A percentile compares a stretch with the other conserved stretches of the same genome.
These are phyloP conservation scores for Leccinum uliginosum DNA, from an alignment of 768 basidiomycete species.

Conservation along the genomic window DNA sequence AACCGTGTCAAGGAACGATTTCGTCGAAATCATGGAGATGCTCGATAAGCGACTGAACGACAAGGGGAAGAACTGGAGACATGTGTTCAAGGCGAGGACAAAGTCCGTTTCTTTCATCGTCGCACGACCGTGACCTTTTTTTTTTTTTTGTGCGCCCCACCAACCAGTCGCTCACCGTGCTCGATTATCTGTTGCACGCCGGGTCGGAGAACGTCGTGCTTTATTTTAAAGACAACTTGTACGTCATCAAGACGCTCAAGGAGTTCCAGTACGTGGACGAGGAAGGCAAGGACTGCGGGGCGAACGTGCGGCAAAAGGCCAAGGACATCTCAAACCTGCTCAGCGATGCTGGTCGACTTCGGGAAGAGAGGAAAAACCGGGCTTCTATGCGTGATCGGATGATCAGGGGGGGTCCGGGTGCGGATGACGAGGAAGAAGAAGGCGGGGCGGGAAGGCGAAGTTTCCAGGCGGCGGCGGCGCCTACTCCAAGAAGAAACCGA, in stretches of 20 bases:
- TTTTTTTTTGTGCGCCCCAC: conserved; percentile 9
- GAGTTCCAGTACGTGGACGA: conserved; percentile 98
- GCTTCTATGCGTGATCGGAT: conserved; percentile 95
- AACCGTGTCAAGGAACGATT: conserved; percentile 63
- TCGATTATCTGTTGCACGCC: conserved; percentile 94
- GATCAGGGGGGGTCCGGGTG: conserved; percentile 55
- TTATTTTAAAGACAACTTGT: conserved; percentile 96
- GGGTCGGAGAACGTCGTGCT: conserved; percentile 98
- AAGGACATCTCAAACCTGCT: conserved; percentile 97
- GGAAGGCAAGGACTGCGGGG: conserved; percentile 93
- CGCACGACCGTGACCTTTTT: neutral
- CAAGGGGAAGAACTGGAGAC: conserved; percentile 99
- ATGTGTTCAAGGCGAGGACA: conserved; percentile 88
- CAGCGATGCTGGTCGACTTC: conserved; percentile 77
- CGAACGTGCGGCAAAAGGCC: conserved; percentile 96
- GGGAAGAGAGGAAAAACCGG: conserved; percentile 77
- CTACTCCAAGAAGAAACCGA: conserved; percentile 18
- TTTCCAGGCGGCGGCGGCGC: conserved; percentile 4
- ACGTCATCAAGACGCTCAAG: conserved; percentile 97
- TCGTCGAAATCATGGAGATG: conserved; percentile 99
- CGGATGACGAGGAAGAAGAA: conserved; percentile 31
- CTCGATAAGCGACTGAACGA: conserved; percentile 97
- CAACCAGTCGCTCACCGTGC: conserved; percentile 76
- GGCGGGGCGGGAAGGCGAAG: conserved; percentile 1
- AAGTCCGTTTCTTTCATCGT: neutral